Evolutionary conservation across 352 stramenopile species (phyloP).

Genomic region (Pythium coloratum): DNA sequence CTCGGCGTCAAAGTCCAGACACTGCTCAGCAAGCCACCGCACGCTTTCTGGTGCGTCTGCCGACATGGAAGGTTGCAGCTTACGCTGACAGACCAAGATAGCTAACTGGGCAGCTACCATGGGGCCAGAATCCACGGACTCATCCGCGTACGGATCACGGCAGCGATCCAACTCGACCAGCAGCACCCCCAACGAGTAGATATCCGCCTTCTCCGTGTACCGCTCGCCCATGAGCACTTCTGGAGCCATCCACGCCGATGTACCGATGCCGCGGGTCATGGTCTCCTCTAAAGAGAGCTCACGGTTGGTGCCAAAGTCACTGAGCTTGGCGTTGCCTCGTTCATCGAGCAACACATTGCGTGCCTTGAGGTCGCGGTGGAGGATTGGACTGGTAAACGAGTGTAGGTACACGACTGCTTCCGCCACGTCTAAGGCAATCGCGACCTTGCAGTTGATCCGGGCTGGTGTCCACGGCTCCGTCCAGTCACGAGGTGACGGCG

Average conservation of each 20-base stretch:
- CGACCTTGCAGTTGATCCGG: constrained; percentile 3
- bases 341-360: constrained; percentile 21
- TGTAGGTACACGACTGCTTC: constrained; percentile 29
- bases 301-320: constrained; percentile 29
- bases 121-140: not conserved
- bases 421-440: constrained; percentile 13
- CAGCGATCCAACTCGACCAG: constrained; percentile 27
- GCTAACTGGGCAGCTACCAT: not conserved
- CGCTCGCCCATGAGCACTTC: constrained; percentile 32
- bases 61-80: constrained; percentile 17
- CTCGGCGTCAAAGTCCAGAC: constrained; percentile 15
- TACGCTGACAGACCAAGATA: constrained; percentile 17
- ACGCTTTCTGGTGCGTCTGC: constrained; percentile 14
- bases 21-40: constrained; percentile 13
- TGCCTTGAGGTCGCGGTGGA: constrained; percentile 26
- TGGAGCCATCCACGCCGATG: constrained; percentile 33
- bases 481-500: not conserved
- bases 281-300: constrained; percentile 16
- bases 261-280: constrained; percentile 33
- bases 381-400: constrained; percentile 14
- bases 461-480: not conserved
- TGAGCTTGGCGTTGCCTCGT: constrained; percentile 22
- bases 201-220: constrained; percentile 37
- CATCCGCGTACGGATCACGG: constrained; percentile 11
- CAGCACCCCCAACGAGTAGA: constrained; percentile 36